Conservation (phyloP, 2,329 filamentous ascomycete species). For the Ambrosiella beaveri region DNA sequence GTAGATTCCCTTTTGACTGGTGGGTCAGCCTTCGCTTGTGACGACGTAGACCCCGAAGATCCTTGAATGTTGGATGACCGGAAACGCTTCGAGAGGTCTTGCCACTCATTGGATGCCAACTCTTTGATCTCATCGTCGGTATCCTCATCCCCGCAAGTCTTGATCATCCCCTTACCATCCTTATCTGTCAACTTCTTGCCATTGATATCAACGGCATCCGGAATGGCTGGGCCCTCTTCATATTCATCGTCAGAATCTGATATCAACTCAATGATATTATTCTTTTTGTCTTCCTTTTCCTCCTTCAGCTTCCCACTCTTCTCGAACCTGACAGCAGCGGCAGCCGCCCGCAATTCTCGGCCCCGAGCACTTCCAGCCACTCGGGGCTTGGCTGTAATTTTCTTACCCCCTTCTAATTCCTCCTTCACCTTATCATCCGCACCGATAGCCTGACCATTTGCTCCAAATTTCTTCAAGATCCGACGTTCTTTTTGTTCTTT, state of each 20-base stretch:
- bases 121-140: constrained; percentile 30
- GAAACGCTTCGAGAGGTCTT: constrained; percentile 33
- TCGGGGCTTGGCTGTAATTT: constrained; percentile 46
- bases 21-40: neutral
- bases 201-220: constrained; percentile 45
- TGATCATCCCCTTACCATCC: constrained; percentile 51
- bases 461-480: constrained; percentile 62
- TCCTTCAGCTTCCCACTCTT: constrained; percentile 25
- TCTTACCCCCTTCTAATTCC: constrained; percentile 49
- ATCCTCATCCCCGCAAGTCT: constrained; percentile 55
- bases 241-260: constrained; percentile 12
- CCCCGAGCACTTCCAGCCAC: constrained; percentile 61
- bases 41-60: neutral
- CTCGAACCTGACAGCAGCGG: constrained; percentile 58
- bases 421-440: constrained; percentile 49
- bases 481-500: constrained; percentile 55
- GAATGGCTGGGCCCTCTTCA: constrained; percentile 19
- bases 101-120: constrained; percentile 33
- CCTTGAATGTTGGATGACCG: neutral
- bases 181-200: constrained; percentile 47
- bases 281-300: constrained; percentile 20
- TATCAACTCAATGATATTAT: constrained; percentile 25
- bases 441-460: constrained; percentile 49
- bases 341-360: constrained; percentile 57
- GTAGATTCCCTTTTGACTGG: neutral